A percentile compares a stretch with the other conserved stretches of the same genome.
phyloP scores from a whole-genome alignment of 441 rosid species.

The Rhodomyrtus psidioides region DNA sequence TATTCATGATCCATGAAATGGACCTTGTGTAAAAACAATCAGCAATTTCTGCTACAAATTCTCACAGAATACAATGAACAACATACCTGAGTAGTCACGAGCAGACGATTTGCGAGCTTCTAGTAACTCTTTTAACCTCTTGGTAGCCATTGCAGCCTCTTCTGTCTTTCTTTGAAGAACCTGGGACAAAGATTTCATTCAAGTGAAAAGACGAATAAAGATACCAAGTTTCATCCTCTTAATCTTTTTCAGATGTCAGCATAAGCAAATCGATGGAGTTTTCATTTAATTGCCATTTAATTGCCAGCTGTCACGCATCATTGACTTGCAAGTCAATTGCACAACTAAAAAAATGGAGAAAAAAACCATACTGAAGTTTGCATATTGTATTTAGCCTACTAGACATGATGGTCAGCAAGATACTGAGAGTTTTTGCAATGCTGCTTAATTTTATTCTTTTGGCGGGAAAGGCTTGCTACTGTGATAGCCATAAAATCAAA shows the following conservation, averaged over 20 bases:
- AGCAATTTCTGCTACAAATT: background rate
- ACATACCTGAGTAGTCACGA: slow-evolving; percentile 64
- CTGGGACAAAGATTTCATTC: slow-evolving; percentile 28
- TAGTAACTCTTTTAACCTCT: slow-evolving; percentile 89
- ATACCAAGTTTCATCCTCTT: background rate
- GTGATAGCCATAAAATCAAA: background rate
- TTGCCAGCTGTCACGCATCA: background rate
- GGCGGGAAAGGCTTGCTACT: background rate
- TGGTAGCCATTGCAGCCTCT: slow-evolving; percentile 99
- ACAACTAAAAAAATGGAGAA: background rate
- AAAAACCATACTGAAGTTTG: background rate
- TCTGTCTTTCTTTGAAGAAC: slow-evolving; percentile 99
- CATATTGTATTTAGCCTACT: background rate
- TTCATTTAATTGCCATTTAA: background rate
- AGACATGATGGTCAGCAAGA: background rate
- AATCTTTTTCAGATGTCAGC: background rate
- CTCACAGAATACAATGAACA: background rate
- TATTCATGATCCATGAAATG: background rate
- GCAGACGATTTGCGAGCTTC: slow-evolving; percentile 89
- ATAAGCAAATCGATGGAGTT: background rate
- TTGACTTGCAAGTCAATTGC: background rate
- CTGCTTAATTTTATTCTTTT: background rate
- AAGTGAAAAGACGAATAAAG: background rate
- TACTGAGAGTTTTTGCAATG: background rate
- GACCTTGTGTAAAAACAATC: background rate